Evolutionary conservation across 768 basidiomycete species (phyloP), one percentile per base, ranked within the genome.

Genomic region (Pulveroboletus sp.): DNA sequence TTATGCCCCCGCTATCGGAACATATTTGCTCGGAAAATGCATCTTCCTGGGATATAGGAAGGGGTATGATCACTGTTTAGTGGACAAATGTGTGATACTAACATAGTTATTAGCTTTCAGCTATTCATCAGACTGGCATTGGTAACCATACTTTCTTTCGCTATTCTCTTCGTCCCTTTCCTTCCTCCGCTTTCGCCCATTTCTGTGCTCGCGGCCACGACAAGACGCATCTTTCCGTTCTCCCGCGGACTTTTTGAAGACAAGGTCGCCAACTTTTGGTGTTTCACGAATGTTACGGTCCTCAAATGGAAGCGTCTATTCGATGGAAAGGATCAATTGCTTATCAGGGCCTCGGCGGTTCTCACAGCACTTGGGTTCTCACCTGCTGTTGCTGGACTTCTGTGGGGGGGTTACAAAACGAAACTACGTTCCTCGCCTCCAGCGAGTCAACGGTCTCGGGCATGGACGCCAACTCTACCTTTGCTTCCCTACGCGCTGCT

Each of bases 241-340:
- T 76, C 80, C 6, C 83, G 94, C 24, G 94, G 93, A 13, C 73
- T 94, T 3, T 94, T 94, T 60, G 93, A 95, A 63, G 92, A 95
- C 71, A 94, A 95, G 62, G 94, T 98, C 20, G 92, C 94, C 34
- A 98, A 98, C 64, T 90, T 95, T 63, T 98, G 94, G 94, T 96
- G 94, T 67, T 89, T 92, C 27, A 82, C 85, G 16, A 92, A 97
- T 63, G 84, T 94, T 20, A 57, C 62, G 9, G 68, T 88, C 13
- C 66, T 97, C 69, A 96, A 95, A 64, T 96, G 94, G 86, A 82
- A 79, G 42, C 65, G 67, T 24, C 20, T 54, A 11, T 68, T 67
- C 27, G 44, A 35, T 2, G 62, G 67, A 14, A 80, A 74, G 73
- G 73, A 78, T 6, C 62, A 58, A 0, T 61, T 75, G 5, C 76